Conservation (phyloP, 2,329 filamentous ascomycete genomes). For the Calonectria crousiana region DNA sequence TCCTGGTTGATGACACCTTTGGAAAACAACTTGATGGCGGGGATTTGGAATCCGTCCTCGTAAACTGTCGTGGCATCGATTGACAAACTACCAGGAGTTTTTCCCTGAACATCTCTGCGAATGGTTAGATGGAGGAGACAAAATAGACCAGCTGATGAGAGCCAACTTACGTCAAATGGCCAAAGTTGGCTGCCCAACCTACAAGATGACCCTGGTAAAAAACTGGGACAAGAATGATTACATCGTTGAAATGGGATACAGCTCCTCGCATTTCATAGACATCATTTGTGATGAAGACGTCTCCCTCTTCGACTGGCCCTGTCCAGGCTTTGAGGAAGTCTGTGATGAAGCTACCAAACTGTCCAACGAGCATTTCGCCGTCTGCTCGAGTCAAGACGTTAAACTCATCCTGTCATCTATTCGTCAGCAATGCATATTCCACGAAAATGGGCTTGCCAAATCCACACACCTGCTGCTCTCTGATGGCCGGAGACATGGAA, state of each 20-base stretch:
- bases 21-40: neutral
- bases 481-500: neutral
- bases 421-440: neutral
- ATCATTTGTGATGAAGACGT: neutral
- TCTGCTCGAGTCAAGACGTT: neutral
- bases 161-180: neutral
- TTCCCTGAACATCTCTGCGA: neutral
- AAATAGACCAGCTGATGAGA: neutral
- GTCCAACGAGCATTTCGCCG: neutral
- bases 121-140: neutral
- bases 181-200: neutral
- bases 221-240: neutral
- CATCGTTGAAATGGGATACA: neutral
- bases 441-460: neutral
- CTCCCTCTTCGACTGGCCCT: neutral
- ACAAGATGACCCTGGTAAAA: neutral
- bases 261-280: neutral
- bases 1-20: neutral
- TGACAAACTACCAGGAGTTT: neutral
- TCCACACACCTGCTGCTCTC: neutral
- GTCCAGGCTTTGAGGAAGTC: neutral
- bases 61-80: neutral
- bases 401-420: neutral
- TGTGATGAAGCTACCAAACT: neutral
- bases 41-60: neutral